Evolutionary conservation across 192 early-diverging fungal species (phyloP).

Genomic region (Phycomyces blakesleeanus): DNA sequence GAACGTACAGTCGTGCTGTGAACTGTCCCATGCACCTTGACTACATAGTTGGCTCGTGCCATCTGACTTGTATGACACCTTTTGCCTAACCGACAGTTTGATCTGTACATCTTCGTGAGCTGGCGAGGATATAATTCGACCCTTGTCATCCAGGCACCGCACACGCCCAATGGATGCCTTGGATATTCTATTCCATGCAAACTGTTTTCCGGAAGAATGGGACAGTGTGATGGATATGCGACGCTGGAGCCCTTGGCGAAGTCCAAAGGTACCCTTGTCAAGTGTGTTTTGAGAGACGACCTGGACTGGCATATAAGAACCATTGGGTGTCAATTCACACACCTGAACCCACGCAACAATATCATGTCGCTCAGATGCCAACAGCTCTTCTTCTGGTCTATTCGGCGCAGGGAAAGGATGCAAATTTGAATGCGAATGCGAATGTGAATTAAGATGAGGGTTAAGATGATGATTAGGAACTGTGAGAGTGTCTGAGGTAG

Average conservation of each 20-base stretch:
- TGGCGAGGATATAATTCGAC: conserved; percentile 46
- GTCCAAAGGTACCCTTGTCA: conserved; percentile 52
- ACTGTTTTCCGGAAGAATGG: conserved; percentile 64
- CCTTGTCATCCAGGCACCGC: conserved; percentile 55
- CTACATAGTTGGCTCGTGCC: conserved; percentile 59
- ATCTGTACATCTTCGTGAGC: conserved; percentile 48
- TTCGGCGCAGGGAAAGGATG: neutral
- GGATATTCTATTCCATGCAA: conserved; percentile 46
- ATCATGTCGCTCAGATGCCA: conserved; percentile 65
- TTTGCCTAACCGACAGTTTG: conserved; percentile 44
- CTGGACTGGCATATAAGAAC: conserved; percentile 57
- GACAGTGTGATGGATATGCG: conserved; percentile 60
- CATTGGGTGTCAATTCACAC: conserved; percentile 59
- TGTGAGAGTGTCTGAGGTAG: too few relatives aligned
- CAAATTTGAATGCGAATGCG: too few relatives aligned
- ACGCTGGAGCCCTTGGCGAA: conserved; percentile 75
- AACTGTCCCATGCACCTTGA: conserved; percentile 72
- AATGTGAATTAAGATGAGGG: too few relatives aligned
- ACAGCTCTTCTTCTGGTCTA: conserved; percentile 50
- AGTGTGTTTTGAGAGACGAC: conserved; percentile 38
- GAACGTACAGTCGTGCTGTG: conserved; percentile 62
- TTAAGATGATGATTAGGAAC: too few relatives aligned
- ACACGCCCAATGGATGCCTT: conserved; percentile 45
- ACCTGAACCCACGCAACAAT: conserved; percentile 61
- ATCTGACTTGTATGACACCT: conserved; percentile 47